Base-by-base conservation (phyloP, 129 eudicot species). In the Escallonia herrerae region DNA sequence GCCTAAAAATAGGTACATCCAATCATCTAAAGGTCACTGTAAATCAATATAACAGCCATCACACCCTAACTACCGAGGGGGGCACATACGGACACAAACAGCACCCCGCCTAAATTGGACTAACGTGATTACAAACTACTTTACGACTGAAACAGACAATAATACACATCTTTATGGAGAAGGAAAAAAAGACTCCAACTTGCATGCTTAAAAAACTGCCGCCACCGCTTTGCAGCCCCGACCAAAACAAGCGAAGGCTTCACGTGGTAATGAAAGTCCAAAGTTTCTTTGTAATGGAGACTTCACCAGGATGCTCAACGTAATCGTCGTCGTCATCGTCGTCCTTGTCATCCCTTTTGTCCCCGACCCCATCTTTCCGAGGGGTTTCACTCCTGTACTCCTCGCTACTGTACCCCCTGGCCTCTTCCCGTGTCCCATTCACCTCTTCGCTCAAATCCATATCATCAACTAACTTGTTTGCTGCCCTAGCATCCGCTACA, bases 251-350 rank as follows among this genome's bases (percentile, higher is more conserved):
- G 40, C 51, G 56, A 40, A 10, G 15, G 8, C 66, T 38, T 82
- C 75, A 94, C 48, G 99, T 94, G 3, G 95, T 83, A 76, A 94
- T 75, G 65, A 94, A 94, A 39, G 81, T 94, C 99, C 97, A 94
- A 8, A 94, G 76, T 81, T 89, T 94, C 86, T 89, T 89, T 53
- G 97, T 95, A 4, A 94, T 79, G n/a, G 99, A 94, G 45, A 74
- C 97, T 82, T 94, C 87, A 65, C 99, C 99, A 15, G 97, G 97
- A 82, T 89, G 99, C 73, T 80, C 84, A 43, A 67, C 80, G 71
- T 69, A 85, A 0, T 70, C 82, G 1, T 74, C 82, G 3, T 73
- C 69, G 10, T 66, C 81, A 10, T 64, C 65, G 9, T 62, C 75
- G n/a, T 56, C 67, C 39, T 65, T n/a, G n/a, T n/a, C 13, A 66